A percentile compares a stretch with the other conserved stretches of the same genome.
These are phyloP conservation scores for Adansonia grandidieri DNA, from an alignment of 441 rosid species.

Conservation along the genomic window DNA sequence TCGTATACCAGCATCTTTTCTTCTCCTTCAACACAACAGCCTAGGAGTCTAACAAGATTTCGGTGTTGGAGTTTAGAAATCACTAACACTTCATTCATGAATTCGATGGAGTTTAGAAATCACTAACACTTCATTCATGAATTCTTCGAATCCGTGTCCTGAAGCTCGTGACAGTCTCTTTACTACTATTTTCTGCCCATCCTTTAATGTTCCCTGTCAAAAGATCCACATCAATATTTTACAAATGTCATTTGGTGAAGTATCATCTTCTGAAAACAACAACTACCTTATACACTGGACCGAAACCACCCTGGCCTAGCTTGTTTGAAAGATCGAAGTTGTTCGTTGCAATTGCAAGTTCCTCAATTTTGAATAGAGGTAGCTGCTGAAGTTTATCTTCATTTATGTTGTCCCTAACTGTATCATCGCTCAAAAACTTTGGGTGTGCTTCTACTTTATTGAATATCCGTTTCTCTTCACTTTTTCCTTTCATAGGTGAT, in stretches of 20 bases:
- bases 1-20: constrained; percentile 50
- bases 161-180: constrained; percentile 46
- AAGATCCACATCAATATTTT: background rate
- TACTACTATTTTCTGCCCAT: constrained; percentile 44
- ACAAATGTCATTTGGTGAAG: background rate
- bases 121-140: constrained; percentile 44
- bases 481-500: background rate
- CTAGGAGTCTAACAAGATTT: constrained; percentile 49
- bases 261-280: background rate
- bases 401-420: background rate
- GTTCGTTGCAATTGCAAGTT: background rate
- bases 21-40: constrained; percentile 40
- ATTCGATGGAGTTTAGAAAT: too few species aligned
- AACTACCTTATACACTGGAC: constrained; percentile 39
- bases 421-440: background rate
- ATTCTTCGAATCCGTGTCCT: constrained; percentile 42
- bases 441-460: background rate
- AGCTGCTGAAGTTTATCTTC: background rate
- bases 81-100: background rate
- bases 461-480: background rate
- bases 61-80: constrained; percentile 52
- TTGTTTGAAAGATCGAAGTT: background rate
- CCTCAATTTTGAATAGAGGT: background rate
- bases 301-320: constrained; percentile 29
- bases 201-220: constrained; percentile 38